Evolutionary conservation across 148 eudicot genomes (phyloP).

Genomic region (Agrostemma githago): DNA sequence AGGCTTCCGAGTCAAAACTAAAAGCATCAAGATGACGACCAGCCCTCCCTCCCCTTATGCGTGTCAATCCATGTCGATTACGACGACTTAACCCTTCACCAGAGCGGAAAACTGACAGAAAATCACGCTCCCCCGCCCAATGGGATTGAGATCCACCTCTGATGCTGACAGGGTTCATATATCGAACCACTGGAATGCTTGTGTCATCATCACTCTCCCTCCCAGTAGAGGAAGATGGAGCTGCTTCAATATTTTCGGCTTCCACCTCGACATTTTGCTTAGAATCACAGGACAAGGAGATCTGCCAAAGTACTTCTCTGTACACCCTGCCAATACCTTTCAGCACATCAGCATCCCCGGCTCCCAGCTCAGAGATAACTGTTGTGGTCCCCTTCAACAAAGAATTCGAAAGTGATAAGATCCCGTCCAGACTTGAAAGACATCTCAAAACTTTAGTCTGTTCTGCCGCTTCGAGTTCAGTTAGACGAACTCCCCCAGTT

Average conservation of each 20-base stretch:
- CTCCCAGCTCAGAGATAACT: constrained; percentile 75
- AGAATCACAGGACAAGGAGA: constrained; percentile 65
- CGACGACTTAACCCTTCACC: constrained; percentile 88
- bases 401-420: constrained; percentile 66
- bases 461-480: constrained; percentile 55
- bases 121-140: constrained; percentile 80
- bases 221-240: constrained; percentile 46
- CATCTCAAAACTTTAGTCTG: constrained; percentile 56
- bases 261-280: constrained; percentile 54
- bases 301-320: constrained; percentile 86
- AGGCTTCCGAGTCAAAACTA: constrained; percentile 62
- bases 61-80: constrained; percentile 76
- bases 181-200: constrained; percentile 56
- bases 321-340: constrained; percentile 83
- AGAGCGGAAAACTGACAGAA: constrained; percentile 71
- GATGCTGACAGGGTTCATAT: constrained; percentile 70
- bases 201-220: constrained; percentile 94
- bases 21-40: constrained; percentile 78
- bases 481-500: constrained; percentile 53
- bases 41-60: constrained; percentile 81
- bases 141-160: constrained; percentile 67
- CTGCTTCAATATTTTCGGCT: constrained; percentile 58
- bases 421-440: constrained; percentile 75
- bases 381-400: constrained; percentile 79
- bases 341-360: constrained; percentile 89